Evolutionary conservation across 805 yeast genomes (phyloP).

Genomic region (Blastobotrys chiropterorum): DNA sequence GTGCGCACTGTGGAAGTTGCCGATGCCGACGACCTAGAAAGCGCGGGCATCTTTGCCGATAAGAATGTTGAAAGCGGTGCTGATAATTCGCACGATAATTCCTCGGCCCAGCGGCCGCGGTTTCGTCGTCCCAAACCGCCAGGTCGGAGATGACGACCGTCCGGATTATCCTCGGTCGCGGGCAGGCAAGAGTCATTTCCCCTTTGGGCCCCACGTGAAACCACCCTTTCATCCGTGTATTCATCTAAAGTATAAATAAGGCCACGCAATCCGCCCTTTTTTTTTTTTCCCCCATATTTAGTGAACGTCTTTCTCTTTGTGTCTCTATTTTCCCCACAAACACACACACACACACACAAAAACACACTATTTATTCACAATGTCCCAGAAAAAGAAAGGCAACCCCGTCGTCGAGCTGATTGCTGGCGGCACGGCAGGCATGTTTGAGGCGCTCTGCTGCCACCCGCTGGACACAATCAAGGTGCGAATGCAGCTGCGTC

Average conservation of each 20-base stretch:
- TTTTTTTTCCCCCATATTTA: too few species aligned
- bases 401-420: conserved; percentile 35
- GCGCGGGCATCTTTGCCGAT: conserved; percentile 5
- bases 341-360: background rate
- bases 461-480: conserved; percentile 98
- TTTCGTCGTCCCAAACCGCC: conserved; percentile 25
- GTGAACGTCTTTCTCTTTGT: too few species aligned
- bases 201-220: background rate
- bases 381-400: conserved; percentile 19
- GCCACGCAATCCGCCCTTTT: background rate
- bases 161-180: background rate
- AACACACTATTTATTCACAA: background rate
- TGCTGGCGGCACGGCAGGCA: conserved; percentile 96
- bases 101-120: background rate
- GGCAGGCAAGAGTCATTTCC: background rate
- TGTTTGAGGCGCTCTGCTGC: conserved; percentile 94
- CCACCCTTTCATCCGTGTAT: background rate
- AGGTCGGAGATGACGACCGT: conserved; percentile 17
- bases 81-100: background rate
- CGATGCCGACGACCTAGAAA: conserved; percentile 23
- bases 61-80: background rate
- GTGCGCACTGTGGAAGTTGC: conserved; percentile 18
- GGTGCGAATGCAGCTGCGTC: conserved; percentile 92
- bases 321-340: background rate
- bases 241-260: background rate